A percentile compares a stretch with the other conserved stretches of the same genome.
phyloP scores from a whole-genome alignment of 805 yeast genomes.

The Candida pseudofarinosa region DNA sequence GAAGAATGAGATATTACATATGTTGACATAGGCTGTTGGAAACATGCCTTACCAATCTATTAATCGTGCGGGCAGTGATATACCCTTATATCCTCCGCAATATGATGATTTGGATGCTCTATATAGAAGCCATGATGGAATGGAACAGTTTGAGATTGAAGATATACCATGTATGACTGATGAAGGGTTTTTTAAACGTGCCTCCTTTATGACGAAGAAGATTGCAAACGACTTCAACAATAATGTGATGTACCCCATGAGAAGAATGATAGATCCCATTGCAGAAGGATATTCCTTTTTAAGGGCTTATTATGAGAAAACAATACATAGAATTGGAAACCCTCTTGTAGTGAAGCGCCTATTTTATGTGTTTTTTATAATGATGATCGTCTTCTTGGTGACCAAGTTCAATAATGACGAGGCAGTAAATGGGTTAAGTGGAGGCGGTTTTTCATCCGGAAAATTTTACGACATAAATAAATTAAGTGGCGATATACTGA shows the following conservation, averaged over 20 bases:
- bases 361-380: slow-evolving; percentile 62
- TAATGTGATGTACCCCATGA: slow-evolving; percentile 39
- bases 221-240: slow-evolving; percentile 34
- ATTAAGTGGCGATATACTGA: slow-evolving; percentile 47
- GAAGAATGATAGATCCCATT: slow-evolving; percentile 47
- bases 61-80: not conserved
- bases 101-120: slow-evolving; percentile 10
- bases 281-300: slow-evolving; percentile 43
- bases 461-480: slow-evolving; percentile 59
- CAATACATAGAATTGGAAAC: slow-evolving; percentile 69
- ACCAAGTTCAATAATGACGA: slow-evolving; percentile 51
- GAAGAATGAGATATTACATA: no score
- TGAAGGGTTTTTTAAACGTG: slow-evolving; percentile 26
- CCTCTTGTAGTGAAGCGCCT: slow-evolving; percentile 80
- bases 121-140: slow-evolving; percentile 4
- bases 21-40: not conserved
- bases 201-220: slow-evolving; percentile 31
- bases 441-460: slow-evolving; percentile 44
- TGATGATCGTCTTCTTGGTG: slow-evolving; percentile 53
- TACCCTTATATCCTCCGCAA: slow-evolving; percentile 13
- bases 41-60: slow-evolving; percentile 3
- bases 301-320: slow-evolving; percentile 48
- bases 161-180: slow-evolving; percentile 21
- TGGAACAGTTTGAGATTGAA: slow-evolving; percentile 37
- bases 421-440: slow-evolving; percentile 34